A percentile compares a stretch with the other conserved stretches of the same genome.
These are phyloP conservation scores for Dothidotthia symphoricarpi DNA, from an alignment of 2,329 filamentous ascomycete species.

Conservation along the genomic window DNA sequence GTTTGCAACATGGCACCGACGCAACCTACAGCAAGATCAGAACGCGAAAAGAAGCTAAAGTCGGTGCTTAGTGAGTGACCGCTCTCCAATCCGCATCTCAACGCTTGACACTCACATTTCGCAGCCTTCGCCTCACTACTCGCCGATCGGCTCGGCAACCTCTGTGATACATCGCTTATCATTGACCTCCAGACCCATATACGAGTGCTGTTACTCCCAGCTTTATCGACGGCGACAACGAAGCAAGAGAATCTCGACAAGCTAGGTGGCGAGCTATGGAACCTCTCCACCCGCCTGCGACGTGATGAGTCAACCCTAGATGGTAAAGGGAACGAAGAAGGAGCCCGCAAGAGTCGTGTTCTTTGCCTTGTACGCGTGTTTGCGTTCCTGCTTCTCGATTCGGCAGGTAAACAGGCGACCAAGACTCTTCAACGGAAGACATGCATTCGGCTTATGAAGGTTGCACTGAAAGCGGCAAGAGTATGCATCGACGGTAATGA, in stretches of 20 bases:
- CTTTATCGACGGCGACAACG: conserved; percentile 25
- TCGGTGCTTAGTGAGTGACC: conserved; percentile 28
- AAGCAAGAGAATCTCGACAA: conserved; percentile 54
- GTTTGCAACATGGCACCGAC: conserved; percentile 24
- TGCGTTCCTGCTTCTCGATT: conserved; percentile 66
- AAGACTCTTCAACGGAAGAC: conserved; percentile 26
- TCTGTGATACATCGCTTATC: conserved; percentile 20
- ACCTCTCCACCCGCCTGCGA: conserved; percentile 57
- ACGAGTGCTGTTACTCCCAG: conserved; percentile 37
- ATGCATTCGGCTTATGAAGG: conserved; percentile 59
- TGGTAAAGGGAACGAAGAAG: conserved; percentile 36
- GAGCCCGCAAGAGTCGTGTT: conserved; percentile 15
- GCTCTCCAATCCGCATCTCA: background rate
- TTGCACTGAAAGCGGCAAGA: conserved; percentile 65
- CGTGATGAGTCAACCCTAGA: conserved; percentile 16
- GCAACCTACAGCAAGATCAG: conserved; percentile 20
- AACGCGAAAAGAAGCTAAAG: conserved; percentile 40
- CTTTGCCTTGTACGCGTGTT: conserved; percentile 51
- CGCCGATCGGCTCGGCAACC: conserved; percentile 19
- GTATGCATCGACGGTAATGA: conserved; percentile 62
- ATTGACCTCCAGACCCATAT: conserved; percentile 45
- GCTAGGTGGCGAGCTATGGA: conserved; percentile 63
- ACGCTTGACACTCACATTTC: conserved; percentile 8
- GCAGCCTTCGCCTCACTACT: conserved; percentile 38
- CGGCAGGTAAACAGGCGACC: conserved; percentile 19